These are phyloP conservation scores for Pichia scutulata DNA, from an alignment of 805 yeast genomes.

Conservation along the genomic window DNA sequence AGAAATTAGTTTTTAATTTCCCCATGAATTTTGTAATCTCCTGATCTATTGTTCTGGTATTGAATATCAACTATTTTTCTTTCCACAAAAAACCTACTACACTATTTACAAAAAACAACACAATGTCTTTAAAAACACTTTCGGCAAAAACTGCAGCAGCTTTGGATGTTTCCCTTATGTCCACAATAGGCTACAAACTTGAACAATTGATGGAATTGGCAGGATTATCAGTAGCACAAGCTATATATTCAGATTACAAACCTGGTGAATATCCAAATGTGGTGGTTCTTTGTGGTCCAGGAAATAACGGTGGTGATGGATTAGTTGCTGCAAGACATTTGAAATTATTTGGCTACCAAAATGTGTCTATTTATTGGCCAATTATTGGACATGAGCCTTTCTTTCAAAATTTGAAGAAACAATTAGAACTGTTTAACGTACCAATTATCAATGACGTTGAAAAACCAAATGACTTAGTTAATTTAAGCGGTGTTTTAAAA, in stretches of 20 bases:
- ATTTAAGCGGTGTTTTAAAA: conserved; percentile 23
- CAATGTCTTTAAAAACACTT: conserved; percentile 30
- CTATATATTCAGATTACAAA: conserved; percentile 64
- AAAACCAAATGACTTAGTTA: conserved; percentile 8
- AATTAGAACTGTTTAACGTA: conserved; percentile 58
- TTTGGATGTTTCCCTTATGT: conserved; percentile 83
- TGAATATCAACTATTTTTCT: neutral
- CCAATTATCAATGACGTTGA: conserved; percentile 35
- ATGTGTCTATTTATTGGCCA: conserved; percentile 76
- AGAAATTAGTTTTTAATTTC: too few species aligned
- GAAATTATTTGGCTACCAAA: conserved; percentile 60
- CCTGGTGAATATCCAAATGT: conserved; percentile 36
- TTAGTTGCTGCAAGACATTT: conserved; percentile 92
- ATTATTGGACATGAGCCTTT: conserved; percentile 51
- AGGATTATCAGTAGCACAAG: conserved; percentile 89
- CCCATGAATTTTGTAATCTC: neutral
- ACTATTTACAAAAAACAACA: neutral
- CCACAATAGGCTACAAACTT: conserved; percentile 63
- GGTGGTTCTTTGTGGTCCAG: conserved; percentile 78
- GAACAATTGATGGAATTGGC: conserved; percentile 96
- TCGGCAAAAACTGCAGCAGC: conserved; percentile 59
- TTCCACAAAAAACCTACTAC: neutral
- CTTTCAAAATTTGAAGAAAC: conserved; percentile 54
- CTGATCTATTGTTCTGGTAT: neutral
- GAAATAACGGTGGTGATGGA: conserved; percentile 97